Conservation (phyloP, 305 asterid species). For the Fraxinus floribunda region DNA sequence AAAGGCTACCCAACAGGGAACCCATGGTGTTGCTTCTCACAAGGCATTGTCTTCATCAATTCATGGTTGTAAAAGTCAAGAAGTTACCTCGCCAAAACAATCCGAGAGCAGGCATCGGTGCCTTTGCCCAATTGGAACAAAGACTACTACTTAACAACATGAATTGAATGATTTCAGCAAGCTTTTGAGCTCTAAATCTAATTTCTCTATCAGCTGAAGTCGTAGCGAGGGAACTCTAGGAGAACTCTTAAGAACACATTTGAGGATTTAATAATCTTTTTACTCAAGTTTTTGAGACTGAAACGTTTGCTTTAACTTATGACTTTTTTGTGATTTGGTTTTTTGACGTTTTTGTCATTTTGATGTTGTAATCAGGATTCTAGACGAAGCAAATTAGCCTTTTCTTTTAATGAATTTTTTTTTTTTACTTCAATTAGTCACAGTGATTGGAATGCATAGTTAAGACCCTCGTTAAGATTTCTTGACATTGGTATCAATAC, state of each 20-base stretch:
- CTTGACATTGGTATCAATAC: background rate
- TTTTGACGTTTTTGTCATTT: background rate
- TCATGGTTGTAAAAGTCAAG: slow-evolving; percentile 67
- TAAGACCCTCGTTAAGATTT: background rate
- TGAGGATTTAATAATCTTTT: background rate
- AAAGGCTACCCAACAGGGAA: slow-evolving; percentile 54
- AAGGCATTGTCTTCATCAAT: slow-evolving; percentile 46
- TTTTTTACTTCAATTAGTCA: background rate
- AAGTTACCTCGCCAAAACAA: slow-evolving; percentile 38
- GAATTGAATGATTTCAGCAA: slow-evolving; percentile 41
- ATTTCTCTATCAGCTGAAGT: slow-evolving; percentile 58
- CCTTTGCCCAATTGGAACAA: slow-evolving; percentile 57
- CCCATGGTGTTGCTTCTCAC: slow-evolving; percentile 48
- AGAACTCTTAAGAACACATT: slow-evolving; percentile 34
- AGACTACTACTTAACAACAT: slow-evolving; percentile 34
- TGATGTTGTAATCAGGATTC: background rate
- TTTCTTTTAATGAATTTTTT: background rate
- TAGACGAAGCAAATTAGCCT: background rate
- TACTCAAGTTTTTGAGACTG: background rate
- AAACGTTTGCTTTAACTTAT: too few relatives aligned
- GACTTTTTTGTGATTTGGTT: background rate
- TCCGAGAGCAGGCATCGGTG: slow-evolving; percentile 46
- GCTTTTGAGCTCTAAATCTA: slow-evolving; percentile 39
- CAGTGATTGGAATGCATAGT: background rate
- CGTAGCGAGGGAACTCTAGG: slow-evolving; percentile 85